Percentiles rank a stretch among this genome's conserved stretches.
Conservation (phyloP, 139 green algal genomes). For the Asterochloris erici region DNA sequence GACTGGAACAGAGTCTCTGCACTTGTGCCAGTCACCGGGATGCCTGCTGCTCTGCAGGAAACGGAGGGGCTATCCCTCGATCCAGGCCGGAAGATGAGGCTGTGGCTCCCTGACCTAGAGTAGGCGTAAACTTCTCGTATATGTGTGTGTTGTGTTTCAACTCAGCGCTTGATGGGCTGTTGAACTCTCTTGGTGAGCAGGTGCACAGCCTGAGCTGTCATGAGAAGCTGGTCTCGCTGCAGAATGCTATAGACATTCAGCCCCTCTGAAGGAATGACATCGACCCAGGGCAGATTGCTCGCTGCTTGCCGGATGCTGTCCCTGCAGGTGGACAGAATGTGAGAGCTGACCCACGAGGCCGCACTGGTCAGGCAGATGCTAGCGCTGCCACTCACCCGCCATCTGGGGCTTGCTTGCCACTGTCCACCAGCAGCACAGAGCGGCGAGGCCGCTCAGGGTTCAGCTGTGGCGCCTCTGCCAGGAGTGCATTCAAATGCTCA, state of each 20-base stretch:
- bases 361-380: background rate
- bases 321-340: conserved; percentile 18
- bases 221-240: conserved; percentile 68
- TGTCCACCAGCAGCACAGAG: conserved; percentile 56
- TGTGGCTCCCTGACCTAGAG: background rate
- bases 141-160: background rate
- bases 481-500: conserved; percentile 31
- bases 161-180: background rate
- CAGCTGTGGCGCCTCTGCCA: conserved; percentile 26
- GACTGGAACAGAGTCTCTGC: background rate
- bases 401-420: conserved; percentile 25
- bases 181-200: background rate
- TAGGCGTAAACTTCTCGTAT: background rate
- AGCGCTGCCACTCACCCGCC: conserved; percentile 30
- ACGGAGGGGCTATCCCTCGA: background rate
- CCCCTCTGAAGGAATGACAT: conserved; percentile 58
- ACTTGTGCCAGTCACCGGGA: background rate
- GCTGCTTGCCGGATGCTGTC: conserved; percentile 32
- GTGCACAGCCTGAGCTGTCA: conserved; percentile 42
- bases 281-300: conserved; percentile 64
- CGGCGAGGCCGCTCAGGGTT: conserved; percentile 21
- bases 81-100: background rate
- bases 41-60: background rate
- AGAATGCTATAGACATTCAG: conserved; percentile 90
- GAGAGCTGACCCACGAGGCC: background rate